These are phyloP conservation scores for Penicillium janthinellum DNA, from an alignment of 2,329 filamentous ascomycete genomes.

Conservation along the genomic window DNA sequence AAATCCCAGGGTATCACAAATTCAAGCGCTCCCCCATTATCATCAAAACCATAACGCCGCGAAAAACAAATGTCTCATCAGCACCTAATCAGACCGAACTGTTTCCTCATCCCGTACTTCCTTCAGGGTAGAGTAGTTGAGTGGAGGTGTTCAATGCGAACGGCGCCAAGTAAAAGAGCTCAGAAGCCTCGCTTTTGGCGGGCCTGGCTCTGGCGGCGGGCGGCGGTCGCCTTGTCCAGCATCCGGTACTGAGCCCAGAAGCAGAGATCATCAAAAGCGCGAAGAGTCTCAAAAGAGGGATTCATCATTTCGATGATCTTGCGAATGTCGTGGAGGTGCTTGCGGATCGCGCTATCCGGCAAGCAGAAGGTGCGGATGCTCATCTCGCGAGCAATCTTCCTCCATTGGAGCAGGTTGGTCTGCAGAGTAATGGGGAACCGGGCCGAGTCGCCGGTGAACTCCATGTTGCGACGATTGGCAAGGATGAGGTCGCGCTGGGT, in stretches of 20 bases:
- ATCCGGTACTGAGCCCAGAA: conserved; percentile 37
- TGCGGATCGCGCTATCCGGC: conserved; percentile 52
- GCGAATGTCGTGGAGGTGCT: conserved; percentile 52
- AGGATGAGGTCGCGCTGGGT: conserved; percentile 53
- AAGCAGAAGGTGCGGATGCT: conserved; percentile 54
- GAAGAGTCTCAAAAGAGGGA: conserved; percentile 41
- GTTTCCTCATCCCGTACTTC: not conserved
- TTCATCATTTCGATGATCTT: conserved; percentile 54
- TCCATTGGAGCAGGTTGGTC: conserved; percentile 55
- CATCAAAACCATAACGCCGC: not conserved
- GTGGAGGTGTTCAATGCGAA: not conserved
- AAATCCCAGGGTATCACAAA: not conserved
- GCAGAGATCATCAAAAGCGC: conserved; percentile 44
- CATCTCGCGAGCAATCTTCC: conserved; percentile 50
- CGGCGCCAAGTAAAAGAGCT: not conserved
- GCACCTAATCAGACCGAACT: not conserved
- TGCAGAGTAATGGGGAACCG: conserved; percentile 43
- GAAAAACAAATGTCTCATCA: not conserved
- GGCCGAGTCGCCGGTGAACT: conserved; percentile 49
- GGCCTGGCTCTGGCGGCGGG: conserved; percentile 2
- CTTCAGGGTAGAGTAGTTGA: not conserved
- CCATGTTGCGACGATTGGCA: conserved; percentile 48
- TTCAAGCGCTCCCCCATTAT: not conserved
- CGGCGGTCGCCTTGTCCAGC: conserved; percentile 22
- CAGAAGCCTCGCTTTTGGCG: not conserved